Base-by-base conservation (phyloP, 305 asterid genomes). In the Fraxinus sp. region DNA sequence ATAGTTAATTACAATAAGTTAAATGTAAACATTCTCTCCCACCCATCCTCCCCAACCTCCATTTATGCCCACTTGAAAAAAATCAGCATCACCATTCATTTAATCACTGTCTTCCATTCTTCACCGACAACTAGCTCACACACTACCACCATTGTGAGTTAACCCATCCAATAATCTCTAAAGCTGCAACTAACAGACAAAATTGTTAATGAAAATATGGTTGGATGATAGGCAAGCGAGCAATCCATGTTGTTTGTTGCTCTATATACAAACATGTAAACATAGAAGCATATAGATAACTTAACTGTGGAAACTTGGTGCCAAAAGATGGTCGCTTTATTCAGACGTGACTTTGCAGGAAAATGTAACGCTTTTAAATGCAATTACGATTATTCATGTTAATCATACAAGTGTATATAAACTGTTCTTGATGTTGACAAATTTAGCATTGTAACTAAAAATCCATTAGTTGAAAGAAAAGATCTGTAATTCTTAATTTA, bases 401-500 rank as follows among this genome's bases (percentile, higher is more conserved):
- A 30, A 28, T 68, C 74, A 26, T 68, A 28, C 16, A 71, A 71
- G 16, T 14, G 76, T 71, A 33, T 28, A 36, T 32, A 24, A 74
- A 82, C 72, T 32, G 52, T 7, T 32, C 80, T 77, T 39, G 80
- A 36, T 18, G 32, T 71, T 46, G 46, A 66, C 18, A 75, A 74
- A 14, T 77, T 52, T 74, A 2, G 39, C 71, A 20, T 13, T 52
- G 79, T 20, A 35, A 37, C 35, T 49, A 70, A 72, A 52, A 39
- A 26, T 62, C 80, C 62, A 55, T 66, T 24, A 66, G 79, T 70
- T 59, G 76, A 81, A 66, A 7, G 81, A 74, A 30, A 79, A 26
- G 66, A 49, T 70, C 36, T 35, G 36, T 36, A 14, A 78, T 85
- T 75, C 74, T 57, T 80, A 66, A 79, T 22, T 8, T 76, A 80